A percentile compares a stretch with the other conserved stretches of the same genome.
phyloP scores from a whole-genome alignment of 2,329 filamentous ascomycete species.

The Arthrobotrys sinensis region DNA sequence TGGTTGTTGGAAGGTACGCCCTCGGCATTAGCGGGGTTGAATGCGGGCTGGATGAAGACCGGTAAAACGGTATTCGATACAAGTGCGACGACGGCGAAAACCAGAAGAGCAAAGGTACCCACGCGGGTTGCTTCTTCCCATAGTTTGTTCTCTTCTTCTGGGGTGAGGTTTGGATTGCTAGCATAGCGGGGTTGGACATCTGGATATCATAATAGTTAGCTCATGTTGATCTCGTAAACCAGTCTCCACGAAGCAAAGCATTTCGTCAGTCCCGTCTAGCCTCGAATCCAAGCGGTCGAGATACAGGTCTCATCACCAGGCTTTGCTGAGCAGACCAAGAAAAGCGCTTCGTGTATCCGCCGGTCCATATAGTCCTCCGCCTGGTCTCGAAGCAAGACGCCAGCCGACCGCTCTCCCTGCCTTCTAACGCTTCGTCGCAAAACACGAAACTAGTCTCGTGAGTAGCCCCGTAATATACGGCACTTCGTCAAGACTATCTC shows the following conservation, averaged over 20 bases:
- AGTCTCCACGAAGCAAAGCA: background rate
- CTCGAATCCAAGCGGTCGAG: too few relatives aligned
- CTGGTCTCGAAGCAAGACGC: too few relatives aligned
- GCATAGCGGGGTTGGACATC: constrained; percentile 84
- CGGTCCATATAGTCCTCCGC: too few relatives aligned
- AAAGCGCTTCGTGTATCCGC: too few relatives aligned
- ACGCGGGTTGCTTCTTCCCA: constrained; percentile 89
- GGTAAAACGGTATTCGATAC: constrained; percentile 85
- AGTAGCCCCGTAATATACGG: too few relatives aligned
- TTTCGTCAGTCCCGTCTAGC: too few relatives aligned
- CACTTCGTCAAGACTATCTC: too few relatives aligned
- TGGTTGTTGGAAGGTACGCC: constrained; percentile 66
- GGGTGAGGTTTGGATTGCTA: constrained; percentile 82
- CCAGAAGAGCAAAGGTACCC: constrained; percentile 88
- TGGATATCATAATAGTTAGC: constrained; percentile 18
- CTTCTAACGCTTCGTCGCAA: too few relatives aligned
- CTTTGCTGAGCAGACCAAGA: too few relatives aligned
- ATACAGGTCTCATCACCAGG: too few relatives aligned
- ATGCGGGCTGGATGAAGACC: constrained; percentile 87
- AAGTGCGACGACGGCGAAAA: constrained; percentile 90
- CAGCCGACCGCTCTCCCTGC: too few relatives aligned
- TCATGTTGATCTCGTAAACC: background rate
- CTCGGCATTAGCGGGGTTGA: constrained; percentile 69
- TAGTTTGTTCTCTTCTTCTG: constrained; percentile 80
- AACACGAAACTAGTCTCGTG: too few relatives aligned